These are phyloP conservation scores for Straminergon stramineum DNA, from an alignment of 225 moss, liverwort and hornwort genomes.

Conservation along the genomic window DNA sequence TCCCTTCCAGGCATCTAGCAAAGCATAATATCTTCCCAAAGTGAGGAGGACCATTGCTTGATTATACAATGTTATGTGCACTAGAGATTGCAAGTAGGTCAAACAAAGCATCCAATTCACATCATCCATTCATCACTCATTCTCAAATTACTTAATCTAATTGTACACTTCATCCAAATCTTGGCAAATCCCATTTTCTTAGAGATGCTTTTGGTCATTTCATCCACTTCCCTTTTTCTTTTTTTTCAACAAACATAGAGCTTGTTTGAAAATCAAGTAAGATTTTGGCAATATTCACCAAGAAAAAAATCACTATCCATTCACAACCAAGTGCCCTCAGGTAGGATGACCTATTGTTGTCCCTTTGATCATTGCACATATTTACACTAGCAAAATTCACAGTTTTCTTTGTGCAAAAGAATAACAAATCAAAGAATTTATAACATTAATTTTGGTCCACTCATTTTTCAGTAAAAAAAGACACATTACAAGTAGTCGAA, in stretches of 20 bases:
- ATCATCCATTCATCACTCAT: not conserved
- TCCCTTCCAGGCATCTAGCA: too few species aligned
- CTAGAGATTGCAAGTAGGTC: too few species aligned
- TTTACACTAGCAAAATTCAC: not conserved
- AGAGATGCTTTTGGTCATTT: not conserved
- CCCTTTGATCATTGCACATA: not conserved
- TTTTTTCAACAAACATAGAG: rapidly evolving
- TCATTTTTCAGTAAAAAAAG: not conserved
- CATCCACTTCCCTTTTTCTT: rapidly evolving
- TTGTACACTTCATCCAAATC: not conserved
- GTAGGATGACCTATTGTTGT: not conserved
- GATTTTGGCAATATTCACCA: not conserved
- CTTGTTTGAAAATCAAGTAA: not conserved
- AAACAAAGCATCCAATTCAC: not conserved
- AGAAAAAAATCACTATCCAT: not conserved
- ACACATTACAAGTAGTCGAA: not conserved
- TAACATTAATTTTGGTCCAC: not conserved
- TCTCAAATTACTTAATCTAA: not conserved
- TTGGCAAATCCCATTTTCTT: not conserved
- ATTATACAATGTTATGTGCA: too few species aligned
- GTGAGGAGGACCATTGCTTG: too few species aligned
- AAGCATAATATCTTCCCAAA: too few species aligned
- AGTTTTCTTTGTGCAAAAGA: not conserved
- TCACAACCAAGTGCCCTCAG: not conserved
- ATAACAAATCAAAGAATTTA: not conserved